Conservation (phyloP, 352 stramenopile genomes). For the Phytopythium litorale region DNA sequence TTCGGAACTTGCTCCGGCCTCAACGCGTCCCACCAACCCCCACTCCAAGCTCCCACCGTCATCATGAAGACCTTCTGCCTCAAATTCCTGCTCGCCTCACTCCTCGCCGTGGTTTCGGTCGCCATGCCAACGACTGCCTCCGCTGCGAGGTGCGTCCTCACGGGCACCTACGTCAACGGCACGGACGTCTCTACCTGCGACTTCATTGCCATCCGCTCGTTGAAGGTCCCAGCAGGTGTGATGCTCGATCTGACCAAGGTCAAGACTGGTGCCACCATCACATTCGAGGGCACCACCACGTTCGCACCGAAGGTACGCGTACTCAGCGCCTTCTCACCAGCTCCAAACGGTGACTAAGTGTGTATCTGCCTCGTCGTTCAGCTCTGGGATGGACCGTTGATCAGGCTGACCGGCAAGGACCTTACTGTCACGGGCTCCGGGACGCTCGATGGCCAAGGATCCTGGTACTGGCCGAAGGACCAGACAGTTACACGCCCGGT, state of each 20-base stretch:
- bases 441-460: slow-evolving; percentile 29
- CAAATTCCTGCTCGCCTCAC: no score
- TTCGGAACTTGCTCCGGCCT: no score
- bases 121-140: no score
- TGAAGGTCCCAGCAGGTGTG: slow-evolving; percentile 26
- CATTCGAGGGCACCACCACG: slow-evolving; percentile 26
- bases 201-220: slow-evolving; percentile 17
- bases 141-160: slow-evolving; percentile 33
- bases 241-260: slow-evolving; percentile 30
- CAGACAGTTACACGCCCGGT: slow-evolving; percentile 21
- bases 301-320: slow-evolving; percentile 16
- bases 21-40: no score
- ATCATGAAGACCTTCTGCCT: no score
- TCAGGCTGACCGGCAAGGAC: slow-evolving; percentile 21
- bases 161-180: slow-evolving; percentile 30
- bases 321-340: no score
- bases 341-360: neutral
- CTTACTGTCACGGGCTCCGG: slow-evolving; percentile 30
- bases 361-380: neutral
- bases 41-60: no score
- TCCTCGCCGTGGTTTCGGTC: no score
- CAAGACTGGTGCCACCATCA: slow-evolving; percentile 26
- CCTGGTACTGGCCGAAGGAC: slow-evolving; percentile 35
- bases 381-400: slow-evolving; percentile 26
- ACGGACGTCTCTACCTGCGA: slow-evolving; percentile 21